Conservation (phyloP, 2,329 filamentous ascomycete species). For the Coniochaeta ligniaria region DNA sequence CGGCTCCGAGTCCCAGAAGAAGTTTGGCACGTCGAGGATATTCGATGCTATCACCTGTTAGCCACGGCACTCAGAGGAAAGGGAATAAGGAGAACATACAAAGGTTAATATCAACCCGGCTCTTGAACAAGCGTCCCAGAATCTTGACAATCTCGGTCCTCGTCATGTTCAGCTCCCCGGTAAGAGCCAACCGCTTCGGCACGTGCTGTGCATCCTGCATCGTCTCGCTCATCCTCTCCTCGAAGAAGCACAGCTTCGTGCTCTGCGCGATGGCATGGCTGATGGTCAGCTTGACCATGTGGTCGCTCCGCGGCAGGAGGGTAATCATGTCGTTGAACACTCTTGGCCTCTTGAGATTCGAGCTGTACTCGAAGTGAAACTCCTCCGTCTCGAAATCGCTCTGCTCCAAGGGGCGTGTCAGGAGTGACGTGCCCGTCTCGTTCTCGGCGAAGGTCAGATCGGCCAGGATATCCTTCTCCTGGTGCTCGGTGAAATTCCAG, state of each 20-base stretch:
- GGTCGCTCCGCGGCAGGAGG: conserved; percentile 77
- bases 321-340: conserved; percentile 99
- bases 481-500: conserved; percentile 95
- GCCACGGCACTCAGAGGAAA: background rate
- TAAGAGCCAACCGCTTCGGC: conserved; percentile 80
- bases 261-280: conserved; percentile 96
- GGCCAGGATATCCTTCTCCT: conserved; percentile 93
- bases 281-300: conserved; percentile 98
- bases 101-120: conserved; percentile 91
- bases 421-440: conserved; percentile 57
- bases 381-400: conserved; percentile 96
- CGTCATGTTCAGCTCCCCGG: conserved; percentile 85
- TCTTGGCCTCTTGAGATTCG: conserved; percentile 74
- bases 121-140: conserved; percentile 84
- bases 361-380: conserved; percentile 96
- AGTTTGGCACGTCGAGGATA: conserved; percentile 91
- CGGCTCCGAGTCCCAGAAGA: conserved; percentile 98
- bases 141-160: conserved; percentile 89
- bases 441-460: conserved; percentile 84
- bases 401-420: conserved; percentile 73
- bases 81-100: conserved; percentile 54
- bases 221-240: conserved; percentile 90
- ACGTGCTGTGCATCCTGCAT: conserved; percentile 92
- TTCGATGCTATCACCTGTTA: conserved; percentile 63
- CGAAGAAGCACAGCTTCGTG: conserved; percentile 92